Evolutionary conservation across 2,329 filamentous ascomycete genomes (phyloP).

Genomic region (Diaporthe australafricana): DNA sequence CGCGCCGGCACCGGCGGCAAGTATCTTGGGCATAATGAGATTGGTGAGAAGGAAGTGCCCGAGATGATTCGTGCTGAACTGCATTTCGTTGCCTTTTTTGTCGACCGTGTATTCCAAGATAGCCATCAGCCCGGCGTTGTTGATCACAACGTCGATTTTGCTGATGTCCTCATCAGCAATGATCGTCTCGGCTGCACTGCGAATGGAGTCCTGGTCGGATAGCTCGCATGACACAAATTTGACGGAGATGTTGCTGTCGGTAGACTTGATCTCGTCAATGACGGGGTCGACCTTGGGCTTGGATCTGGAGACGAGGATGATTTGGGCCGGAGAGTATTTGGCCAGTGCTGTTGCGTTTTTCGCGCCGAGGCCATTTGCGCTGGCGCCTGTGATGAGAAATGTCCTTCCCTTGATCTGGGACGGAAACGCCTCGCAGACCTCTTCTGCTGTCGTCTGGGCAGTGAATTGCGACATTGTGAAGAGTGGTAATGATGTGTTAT

Average conservation of each 20-base stretch:
- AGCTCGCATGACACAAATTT: slow-evolving; percentile 52
- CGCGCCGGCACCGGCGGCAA: slow-evolving; percentile 45
- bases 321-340: slow-evolving; percentile 28
- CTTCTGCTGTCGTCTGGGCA: slow-evolving; percentile 25
- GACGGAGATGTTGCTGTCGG: slow-evolving; percentile 46
- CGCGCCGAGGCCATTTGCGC: slow-evolving; percentile 37
- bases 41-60: slow-evolving; percentile 60
- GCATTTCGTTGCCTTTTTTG: slow-evolving; percentile 55
- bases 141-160: slow-evolving; percentile 54
- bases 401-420: slow-evolving; percentile 30
- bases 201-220: slow-evolving; percentile 49
- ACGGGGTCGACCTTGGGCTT: slow-evolving; percentile 46
- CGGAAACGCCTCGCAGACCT: slow-evolving; percentile 28
- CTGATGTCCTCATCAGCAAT: slow-evolving; percentile 49
- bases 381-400: slow-evolving; percentile 40
- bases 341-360: slow-evolving; percentile 37
- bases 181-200: slow-evolving; percentile 49
- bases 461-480: slow-evolving; percentile 33
- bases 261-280: slow-evolving; percentile 45
- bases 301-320: slow-evolving; percentile 40
- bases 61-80: slow-evolving; percentile 59
- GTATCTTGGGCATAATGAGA: slow-evolving; percentile 55
- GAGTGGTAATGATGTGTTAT: background rate
- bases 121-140: slow-evolving; percentile 58
- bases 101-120: slow-evolving; percentile 48